Conservation (phyloP, 345 rosid species). For the Dipteronia dyeriana region DNA sequence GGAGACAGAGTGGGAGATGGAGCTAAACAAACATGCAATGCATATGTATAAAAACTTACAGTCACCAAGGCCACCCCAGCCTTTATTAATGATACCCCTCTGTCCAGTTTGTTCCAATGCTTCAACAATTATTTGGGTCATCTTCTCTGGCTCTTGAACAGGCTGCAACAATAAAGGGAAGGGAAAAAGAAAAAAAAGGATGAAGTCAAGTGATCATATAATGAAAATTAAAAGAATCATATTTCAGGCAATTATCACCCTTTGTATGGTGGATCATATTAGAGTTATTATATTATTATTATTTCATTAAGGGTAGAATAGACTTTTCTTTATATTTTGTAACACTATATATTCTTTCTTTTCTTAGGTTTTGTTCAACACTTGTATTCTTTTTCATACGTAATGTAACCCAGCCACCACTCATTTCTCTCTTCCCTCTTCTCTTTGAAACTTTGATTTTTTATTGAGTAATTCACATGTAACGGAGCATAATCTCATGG, state of each 20-base stretch:
- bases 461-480: no score
- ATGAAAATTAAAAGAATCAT: background rate
- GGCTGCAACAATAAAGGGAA: conserved; percentile 51
- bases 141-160: conserved; percentile 84
- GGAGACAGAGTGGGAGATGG: background rate
- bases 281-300: no score
- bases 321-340: no score
- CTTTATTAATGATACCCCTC: conserved; percentile 96
- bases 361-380: no score
- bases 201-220: background rate
- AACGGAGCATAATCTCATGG: no score
- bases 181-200: background rate
- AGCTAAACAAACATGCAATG: background rate
- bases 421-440: no score
- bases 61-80: conserved; percentile 98
- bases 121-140: conserved; percentile 81
- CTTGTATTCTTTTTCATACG: no score
- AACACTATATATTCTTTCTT: no score
- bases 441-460: no score
- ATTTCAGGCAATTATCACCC: background rate
- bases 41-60: conserved; percentile 44
- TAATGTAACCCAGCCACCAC: no score
- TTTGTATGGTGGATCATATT: background rate
- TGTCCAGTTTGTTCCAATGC: conserved; percentile 78
- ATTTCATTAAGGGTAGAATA: no score